A percentile compares a stretch with the other conserved stretches of the same genome.
These are phyloP conservation scores for Thielaviopsis populi DNA, from an alignment of 2,329 filamentous ascomycete species.

Conservation along the genomic window DNA sequence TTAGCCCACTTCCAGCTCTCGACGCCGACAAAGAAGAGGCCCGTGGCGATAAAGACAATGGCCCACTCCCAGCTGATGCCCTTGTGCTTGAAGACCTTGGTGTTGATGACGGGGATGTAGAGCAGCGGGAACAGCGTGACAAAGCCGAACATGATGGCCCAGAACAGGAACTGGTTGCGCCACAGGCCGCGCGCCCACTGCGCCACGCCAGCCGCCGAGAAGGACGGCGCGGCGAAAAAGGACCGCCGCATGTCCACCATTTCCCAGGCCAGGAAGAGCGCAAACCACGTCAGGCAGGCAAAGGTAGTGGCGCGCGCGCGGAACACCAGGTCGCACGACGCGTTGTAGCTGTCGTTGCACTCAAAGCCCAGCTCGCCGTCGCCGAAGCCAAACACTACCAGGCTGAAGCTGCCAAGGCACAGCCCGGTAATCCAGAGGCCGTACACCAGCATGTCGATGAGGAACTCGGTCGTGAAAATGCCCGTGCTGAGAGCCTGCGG, in stretches of 20 bases:
- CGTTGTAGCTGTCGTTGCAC: constrained; percentile 45
- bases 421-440: constrained; percentile 53
- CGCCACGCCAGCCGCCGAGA: constrained; percentile 27
- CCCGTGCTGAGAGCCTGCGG: constrained; percentile 47
- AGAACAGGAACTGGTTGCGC: constrained; percentile 60
- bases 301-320: constrained; percentile 60
- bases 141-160: constrained; percentile 38
- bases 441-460: constrained; percentile 53
- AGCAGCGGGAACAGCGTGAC: constrained; percentile 36
- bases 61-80: constrained; percentile 50
- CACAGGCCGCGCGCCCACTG: constrained; percentile 55
- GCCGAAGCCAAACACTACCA: constrained; percentile 49
- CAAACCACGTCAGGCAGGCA: constrained; percentile 60
- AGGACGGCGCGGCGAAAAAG: constrained; percentile 52
- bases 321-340: constrained; percentile 48
- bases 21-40: constrained; percentile 42
- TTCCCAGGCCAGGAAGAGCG: constrained; percentile 65
- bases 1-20: constrained; percentile 47
- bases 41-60: constrained; percentile 39
- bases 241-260: constrained; percentile 57
- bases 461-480: constrained; percentile 51
- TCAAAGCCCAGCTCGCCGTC: constrained; percentile 41
- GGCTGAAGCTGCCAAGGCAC: constrained; percentile 45
- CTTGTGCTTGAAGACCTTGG: constrained; percentile 43
- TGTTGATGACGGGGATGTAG: constrained; percentile 47